Base-by-base conservation (phyloP, 176 grass and related monocot genomes). In the Oryza glaberrima region DNA sequence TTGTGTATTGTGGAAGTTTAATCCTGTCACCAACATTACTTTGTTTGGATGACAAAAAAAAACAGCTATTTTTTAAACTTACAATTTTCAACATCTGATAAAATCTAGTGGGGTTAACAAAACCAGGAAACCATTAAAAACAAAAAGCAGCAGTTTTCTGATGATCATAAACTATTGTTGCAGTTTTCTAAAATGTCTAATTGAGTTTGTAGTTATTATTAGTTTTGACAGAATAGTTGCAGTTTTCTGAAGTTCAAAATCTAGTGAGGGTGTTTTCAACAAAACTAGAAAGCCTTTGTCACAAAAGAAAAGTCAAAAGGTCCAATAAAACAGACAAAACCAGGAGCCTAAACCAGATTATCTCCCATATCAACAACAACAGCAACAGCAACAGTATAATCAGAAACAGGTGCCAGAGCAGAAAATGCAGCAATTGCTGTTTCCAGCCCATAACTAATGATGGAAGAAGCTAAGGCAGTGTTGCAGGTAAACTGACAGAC, bases 391-490 rank as follows among this genome's bases (percentile, higher is more conserved):
- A 32, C 11, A 17, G 4, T 32, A 5, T 34, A 40, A 68, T 44
- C 26, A 80, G 15, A 66, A 32, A 80, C 26, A 80, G 47, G 44
- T 34, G 22, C 44, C 8, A 49, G 47, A 52, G 26, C 58, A 63
- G 2, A 7, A 47, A 51, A 75, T 20, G 47, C 47, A 54, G 16
- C 65, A 80, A 35, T 79, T 79, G 43, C 19, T 40, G 7, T 77
- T 82, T 71, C 35, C 34, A 44, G 68, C 14, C 68, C 44, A 34
- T 44, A 81, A 26, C 28, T 83, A 70, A 63, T 65, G 43, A 71
- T 64, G 66, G 28, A 77, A 49, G 34, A 72, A 67, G 0, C 3
- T 35, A 67, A 7, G 54, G 52, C 58, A 73, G n/a, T 16, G 58
- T 22, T 83, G 16, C 35, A 79, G 10, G 22, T 44, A 43, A 43